A percentile compares a stretch with the other conserved stretches of the same genome.
These are phyloP conservation scores for Chlamydomonas eustigma DNA, from an alignment of 139 green algal species.

Conservation along the genomic window DNA sequence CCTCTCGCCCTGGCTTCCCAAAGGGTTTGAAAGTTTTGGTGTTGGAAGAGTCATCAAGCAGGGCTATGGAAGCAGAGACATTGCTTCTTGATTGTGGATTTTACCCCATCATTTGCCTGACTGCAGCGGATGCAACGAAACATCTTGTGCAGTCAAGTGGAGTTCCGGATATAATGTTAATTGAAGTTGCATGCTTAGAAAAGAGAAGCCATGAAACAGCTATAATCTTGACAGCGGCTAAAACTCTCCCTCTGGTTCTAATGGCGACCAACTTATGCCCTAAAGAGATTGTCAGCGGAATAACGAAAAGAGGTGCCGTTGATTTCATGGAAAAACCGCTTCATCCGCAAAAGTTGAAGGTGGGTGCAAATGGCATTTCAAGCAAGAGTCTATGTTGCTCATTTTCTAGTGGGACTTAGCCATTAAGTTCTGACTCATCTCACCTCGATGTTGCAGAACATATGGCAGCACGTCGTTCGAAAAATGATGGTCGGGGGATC, in stretches of 20 bases:
- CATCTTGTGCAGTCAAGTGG: not conserved
- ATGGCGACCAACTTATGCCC: constrained; percentile 24
- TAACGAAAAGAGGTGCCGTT: constrained; percentile 64
- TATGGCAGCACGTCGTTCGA: constrained; percentile 84
- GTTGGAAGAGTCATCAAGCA: constrained; percentile 3
- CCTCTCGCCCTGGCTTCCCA: constrained; percentile 18
- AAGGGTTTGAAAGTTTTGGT: constrained; percentile 16
- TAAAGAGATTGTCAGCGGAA: constrained; percentile 56
- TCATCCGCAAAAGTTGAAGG: constrained; percentile 49
- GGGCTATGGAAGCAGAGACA: not conserved
- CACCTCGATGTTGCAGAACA: constrained; percentile 59
- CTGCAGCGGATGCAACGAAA: constrained; percentile 14
- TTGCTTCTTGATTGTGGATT: constrained; percentile 22
- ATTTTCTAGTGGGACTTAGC: no score
- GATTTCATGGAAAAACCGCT: constrained; percentile 79
- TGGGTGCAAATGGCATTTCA: no score
- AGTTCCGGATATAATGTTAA: constrained; percentile 14
- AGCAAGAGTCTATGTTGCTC: no score
- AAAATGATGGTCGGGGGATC: constrained; percentile 38
- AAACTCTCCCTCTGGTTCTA: constrained; percentile 21
- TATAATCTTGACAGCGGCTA: constrained; percentile 13
- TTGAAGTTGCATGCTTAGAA: constrained; percentile 14
- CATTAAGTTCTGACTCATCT: no score
- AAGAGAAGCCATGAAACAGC: constrained; percentile 20
- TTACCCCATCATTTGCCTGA: constrained; percentile 5